A percentile compares a stretch with the other conserved stretches of the same genome.
These are phyloP conservation scores for Orobanche coerulescens DNA, from an alignment of 257 asterid species.

Conservation along the genomic window DNA sequence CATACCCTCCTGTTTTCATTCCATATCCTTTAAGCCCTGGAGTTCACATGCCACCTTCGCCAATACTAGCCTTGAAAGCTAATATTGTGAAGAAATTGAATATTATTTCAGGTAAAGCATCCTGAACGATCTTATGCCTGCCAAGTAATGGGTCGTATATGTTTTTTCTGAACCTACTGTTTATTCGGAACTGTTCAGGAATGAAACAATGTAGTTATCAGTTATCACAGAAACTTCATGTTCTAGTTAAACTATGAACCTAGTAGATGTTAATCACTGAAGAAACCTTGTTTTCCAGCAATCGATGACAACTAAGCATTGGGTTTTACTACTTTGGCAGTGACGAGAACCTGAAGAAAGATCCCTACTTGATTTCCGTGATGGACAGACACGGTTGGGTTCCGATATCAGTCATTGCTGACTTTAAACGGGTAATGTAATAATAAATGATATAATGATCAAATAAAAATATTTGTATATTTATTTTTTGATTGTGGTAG, in stretches of 20 bases:
- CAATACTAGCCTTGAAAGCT: slow-evolving; percentile 38
- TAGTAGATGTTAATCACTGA: not conserved
- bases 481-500: too few relatives aligned
- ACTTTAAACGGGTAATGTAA: slow-evolving; percentile 71
- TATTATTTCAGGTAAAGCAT: slow-evolving; percentile 74
- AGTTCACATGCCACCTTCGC: slow-evolving; percentile 41
- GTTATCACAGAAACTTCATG: not conserved
- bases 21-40: slow-evolving; percentile 49
- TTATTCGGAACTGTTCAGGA: slow-evolving; percentile 10
- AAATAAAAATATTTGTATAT: too few relatives aligned
- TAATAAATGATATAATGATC: too few relatives aligned
- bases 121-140: slow-evolving; percentile 11
- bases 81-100: slow-evolving; percentile 65
- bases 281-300: not conserved
- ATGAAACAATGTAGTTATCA: not conserved
- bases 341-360: slow-evolving; percentile 66
- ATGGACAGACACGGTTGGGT: slow-evolving; percentile 91
- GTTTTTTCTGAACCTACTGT: slow-evolving; percentile 1
- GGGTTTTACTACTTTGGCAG: slow-evolving; percentile 36
- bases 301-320: slow-evolving; percentile 20
- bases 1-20: slow-evolving; percentile 51
- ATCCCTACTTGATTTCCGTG: slow-evolving; percentile 63
- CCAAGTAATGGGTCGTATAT: slow-evolving; percentile 5
- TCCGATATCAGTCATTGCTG: slow-evolving; percentile 57
- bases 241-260: not conserved